Conservation (phyloP, 805 yeast genomes). For the Candida dendrica region DNA sequence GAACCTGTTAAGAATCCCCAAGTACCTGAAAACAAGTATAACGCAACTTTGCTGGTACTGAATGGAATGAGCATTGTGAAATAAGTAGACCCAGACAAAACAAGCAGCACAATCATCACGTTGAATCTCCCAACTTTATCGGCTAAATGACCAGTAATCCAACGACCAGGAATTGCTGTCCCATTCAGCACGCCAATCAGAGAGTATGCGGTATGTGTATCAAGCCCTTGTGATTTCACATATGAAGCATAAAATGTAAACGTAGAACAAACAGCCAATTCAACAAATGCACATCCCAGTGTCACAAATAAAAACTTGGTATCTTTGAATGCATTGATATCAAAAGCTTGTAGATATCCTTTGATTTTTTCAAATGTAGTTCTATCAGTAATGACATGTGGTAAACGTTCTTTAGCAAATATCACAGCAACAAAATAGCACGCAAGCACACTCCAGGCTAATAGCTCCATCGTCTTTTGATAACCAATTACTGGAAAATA, state of each 20-base stretch:
- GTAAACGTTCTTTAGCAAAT: conserved; percentile 35
- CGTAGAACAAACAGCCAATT: conserved; percentile 35
- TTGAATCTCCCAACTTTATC: conserved; percentile 46
- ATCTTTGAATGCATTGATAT: conserved; percentile 34
- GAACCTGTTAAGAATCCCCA: conserved; percentile 52
- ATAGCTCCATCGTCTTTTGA: conserved; percentile 49
- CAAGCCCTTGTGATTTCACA: conserved; percentile 38
- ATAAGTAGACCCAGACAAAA: conserved; percentile 21
- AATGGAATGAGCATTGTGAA: conserved; percentile 32
- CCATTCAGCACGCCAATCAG: conserved; percentile 38
- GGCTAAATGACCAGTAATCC: conserved; percentile 34
- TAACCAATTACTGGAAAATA: conserved; percentile 41
- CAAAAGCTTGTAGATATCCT: conserved; percentile 22
- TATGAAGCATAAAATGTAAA: conserved; percentile 46
- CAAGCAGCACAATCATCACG: conserved; percentile 33
- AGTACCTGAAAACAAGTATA: conserved; percentile 35
- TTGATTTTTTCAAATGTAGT: conserved; percentile 15
- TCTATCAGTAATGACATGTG: conserved; percentile 17
- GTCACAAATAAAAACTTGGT: conserved; percentile 34
- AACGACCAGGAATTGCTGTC: conserved; percentile 36
- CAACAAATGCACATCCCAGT: conserved; percentile 39
- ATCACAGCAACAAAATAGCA: conserved; percentile 26
- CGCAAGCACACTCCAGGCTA: conserved; percentile 26
- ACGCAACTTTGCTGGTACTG: conserved; percentile 25
- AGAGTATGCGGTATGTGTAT: conserved; percentile 28